A percentile compares a stretch with the other conserved stretches of the same genome.
Conservation (phyloP, 2,329 filamentous ascomycete species). For the Metarhizium humberi region DNA sequence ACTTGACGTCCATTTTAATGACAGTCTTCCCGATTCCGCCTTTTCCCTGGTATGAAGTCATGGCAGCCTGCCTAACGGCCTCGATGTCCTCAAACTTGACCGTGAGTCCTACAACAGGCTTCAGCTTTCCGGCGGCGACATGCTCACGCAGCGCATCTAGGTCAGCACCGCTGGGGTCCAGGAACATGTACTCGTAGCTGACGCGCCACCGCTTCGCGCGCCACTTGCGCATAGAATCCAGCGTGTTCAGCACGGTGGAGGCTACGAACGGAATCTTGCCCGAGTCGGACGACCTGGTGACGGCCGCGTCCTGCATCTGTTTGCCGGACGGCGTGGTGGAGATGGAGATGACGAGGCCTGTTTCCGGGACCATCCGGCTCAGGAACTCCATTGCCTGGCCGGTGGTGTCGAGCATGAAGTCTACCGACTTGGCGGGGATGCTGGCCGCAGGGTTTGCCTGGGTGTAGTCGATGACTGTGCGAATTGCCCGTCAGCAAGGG, state of each 20-base stretch:
- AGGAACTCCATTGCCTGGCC: constrained; percentile 24
- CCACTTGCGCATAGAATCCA: constrained; percentile 20
- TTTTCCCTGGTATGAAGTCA: constrained; percentile 24
- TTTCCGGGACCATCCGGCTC: constrained; percentile 23
- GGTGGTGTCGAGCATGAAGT: constrained; percentile 34
- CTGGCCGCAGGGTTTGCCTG: constrained; percentile 9
- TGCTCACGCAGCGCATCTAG: constrained; percentile 8
- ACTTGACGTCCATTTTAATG: constrained; percentile 3
- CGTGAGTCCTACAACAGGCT: constrained; percentile 11
- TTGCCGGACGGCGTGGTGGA: constrained; percentile 25
- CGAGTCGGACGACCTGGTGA: constrained; percentile 17
- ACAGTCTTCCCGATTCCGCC: constrained; percentile 33
- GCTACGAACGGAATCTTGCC: constrained; percentile 15
- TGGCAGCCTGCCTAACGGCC: constrained; percentile 25
- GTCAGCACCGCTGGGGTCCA: constrained; percentile 22
- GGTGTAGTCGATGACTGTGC: constrained; percentile 16
- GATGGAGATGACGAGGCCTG: constrained; percentile 26
- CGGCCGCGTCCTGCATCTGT: constrained; percentile 20
- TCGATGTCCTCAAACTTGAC: constrained; percentile 24
- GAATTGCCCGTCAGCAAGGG: neutral
- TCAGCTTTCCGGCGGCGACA: constrained; percentile 11
- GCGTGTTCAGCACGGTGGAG: constrained; percentile 18
- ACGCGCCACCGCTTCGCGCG: constrained; percentile 24
- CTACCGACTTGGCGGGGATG: constrained; percentile 25
- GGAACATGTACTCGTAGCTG: constrained; percentile 26